Evolutionary conservation across 192 early-diverging fungal genomes (phyloP).

Genomic region (Coemansia guatemalensis): DNA sequence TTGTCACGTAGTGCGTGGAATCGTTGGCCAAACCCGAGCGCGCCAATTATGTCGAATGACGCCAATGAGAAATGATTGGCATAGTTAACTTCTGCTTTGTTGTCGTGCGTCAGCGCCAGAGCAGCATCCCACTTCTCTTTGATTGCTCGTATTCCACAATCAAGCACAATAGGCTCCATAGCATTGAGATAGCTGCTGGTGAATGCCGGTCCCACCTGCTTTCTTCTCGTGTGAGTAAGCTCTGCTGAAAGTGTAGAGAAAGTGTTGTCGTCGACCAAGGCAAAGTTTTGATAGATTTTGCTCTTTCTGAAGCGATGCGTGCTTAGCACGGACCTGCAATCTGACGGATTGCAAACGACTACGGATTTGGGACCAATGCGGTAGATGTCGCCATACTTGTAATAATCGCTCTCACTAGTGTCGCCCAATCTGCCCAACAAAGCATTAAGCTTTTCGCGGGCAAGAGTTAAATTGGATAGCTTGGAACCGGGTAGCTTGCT

Average conservation of each 20-base stretch:
- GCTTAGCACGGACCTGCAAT: constrained; percentile 20
- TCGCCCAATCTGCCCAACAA: constrained; percentile 15
- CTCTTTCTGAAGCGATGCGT: constrained; percentile 32
- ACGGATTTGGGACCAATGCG: constrained; percentile 29
- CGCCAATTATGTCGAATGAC: constrained; percentile 38
- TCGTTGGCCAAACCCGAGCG: constrained; percentile 36
- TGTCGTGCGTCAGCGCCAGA: background rate
- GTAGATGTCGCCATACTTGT: constrained; percentile 41
- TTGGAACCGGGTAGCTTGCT: constrained; percentile 24
- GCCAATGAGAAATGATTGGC: constrained; percentile 18
- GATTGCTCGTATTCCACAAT: constrained; percentile 23
- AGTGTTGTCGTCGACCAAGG: constrained; percentile 14
- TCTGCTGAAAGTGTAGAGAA: constrained; percentile 28
- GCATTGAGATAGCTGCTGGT: constrained; percentile 17
- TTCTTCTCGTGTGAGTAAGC: constrained; percentile 18
- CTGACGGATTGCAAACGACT: constrained; percentile 19
- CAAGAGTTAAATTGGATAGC: constrained; percentile 16
- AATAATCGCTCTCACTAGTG: constrained; percentile 16
- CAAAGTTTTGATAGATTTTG: constrained; percentile 26
- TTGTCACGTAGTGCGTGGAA: constrained; percentile 31
- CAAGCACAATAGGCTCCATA: constrained; percentile 39
- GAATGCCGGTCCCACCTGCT: constrained; percentile 34
- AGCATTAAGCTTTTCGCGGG: constrained; percentile 8
- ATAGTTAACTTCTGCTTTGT: constrained; percentile 20
- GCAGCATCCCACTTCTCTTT: constrained; percentile 28